phyloP scores from a whole-genome alignment of 129 eudicot genomes.

The Lonicera japonica region DNA sequence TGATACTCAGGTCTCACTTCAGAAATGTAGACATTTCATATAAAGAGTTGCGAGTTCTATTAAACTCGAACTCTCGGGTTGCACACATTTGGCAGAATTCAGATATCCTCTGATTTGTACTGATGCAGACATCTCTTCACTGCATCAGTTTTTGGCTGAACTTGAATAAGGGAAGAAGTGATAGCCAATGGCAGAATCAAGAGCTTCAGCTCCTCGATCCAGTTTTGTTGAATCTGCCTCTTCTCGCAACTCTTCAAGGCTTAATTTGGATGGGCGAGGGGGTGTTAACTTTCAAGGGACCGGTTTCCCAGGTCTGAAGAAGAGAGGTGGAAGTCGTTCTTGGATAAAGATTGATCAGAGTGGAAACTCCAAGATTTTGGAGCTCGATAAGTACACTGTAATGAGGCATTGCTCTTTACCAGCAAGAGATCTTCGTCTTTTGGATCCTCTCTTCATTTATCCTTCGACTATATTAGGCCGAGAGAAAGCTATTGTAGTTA shows the following conservation, averaged over 20 bases:
- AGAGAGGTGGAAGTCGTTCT: conserved; percentile 89
- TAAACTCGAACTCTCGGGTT: conserved; percentile 8
- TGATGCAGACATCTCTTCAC: conserved; percentile 46
- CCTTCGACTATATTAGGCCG: conserved; percentile 92
- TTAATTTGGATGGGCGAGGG: conserved; percentile 30
- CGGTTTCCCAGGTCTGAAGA: conserved; percentile 70
- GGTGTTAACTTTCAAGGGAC: conserved; percentile 30
- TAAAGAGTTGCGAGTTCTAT: conserved; percentile 3
- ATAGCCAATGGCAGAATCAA: conserved; percentile 52
- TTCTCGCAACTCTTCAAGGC: conserved; percentile 33
- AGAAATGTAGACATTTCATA: conserved; percentile 8
- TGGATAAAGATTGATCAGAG: conserved; percentile 81
- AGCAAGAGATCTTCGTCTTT: conserved; percentile 92
- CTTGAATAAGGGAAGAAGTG: conserved; percentile 13
- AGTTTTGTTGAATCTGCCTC: conserved; percentile 30
- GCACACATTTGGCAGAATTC: conserved; percentile 16
- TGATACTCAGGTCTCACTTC: conserved; percentile 4
- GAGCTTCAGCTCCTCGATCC: conserved; percentile 32
- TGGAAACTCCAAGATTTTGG: conserved; percentile 77
- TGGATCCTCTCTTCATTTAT: conserved; percentile 91
- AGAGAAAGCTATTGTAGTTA: conserved; percentile 91
- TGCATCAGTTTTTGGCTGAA: conserved; percentile 22
- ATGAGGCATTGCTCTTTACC: conserved; percentile 93
- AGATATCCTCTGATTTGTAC: conserved; percentile 18
- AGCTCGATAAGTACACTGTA: conserved; percentile 71